Evolutionary conservation across 129 eudicot species (phyloP), one percentile per base, ranked within the genome.

Genomic region (Silybum marianum): DNA sequence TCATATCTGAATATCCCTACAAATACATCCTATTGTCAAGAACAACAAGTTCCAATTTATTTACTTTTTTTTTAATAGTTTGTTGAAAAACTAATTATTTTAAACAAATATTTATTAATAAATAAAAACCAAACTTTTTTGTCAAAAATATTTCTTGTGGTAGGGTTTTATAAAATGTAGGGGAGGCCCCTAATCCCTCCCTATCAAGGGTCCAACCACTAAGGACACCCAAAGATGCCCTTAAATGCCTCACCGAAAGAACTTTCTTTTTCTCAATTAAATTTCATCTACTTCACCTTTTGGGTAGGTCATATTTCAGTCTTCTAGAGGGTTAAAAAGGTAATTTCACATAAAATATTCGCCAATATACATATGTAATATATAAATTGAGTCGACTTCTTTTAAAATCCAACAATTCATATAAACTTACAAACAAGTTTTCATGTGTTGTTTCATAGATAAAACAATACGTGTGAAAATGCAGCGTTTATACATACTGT

Each of bases 241-340:
- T 69, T 84, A 73, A 74, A 84, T 79, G 84, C 87, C 38, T 30
- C 77, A 84, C 81, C 80, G 48, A 79, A 84, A 73, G 58, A 67
- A 34, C 14, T 11, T 24, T 71, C 81, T 7, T 71, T 77, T 70
- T 71, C 80, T 36, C 46, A 42, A 51, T 81, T 63, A 16, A 60
- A 34, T 72, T 77, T 78, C 66, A 83, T 83, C 82, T 76, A 83
- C 82, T 77, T 25, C 42, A 66, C 70, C 82, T 78, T 77, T 83
- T 36, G 3, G 82, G 82, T 77, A 62, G 73, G 39, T 83, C 67
- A 77, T 58, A 25, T 78, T 44, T 78, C 40, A 22, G 3, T 62
- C 26, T 62, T 62, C 69, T 8, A 6, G 3, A 10, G 22, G 63
- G 22, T 7, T 54, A 14, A 54, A 54, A 54, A 4, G 63, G 22